Evolutionary conservation across 768 basidiomycete species (phyloP).

Genomic region (Leucosporidium scottii): DNA sequence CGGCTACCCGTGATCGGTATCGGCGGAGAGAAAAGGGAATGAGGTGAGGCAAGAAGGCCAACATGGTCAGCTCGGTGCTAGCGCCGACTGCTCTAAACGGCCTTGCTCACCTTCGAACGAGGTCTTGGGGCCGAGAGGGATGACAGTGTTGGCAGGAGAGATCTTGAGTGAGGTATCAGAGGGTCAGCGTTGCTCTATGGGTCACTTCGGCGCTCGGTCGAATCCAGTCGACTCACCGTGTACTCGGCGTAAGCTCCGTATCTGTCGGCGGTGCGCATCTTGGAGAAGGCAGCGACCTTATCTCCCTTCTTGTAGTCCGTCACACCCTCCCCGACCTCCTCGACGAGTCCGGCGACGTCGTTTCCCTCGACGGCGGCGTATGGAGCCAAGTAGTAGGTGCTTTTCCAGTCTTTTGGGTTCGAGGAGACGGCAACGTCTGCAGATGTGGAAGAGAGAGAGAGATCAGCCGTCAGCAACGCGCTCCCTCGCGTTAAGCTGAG

Average conservation of each 20-base stretch:
- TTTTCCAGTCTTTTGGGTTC: slow-evolving; percentile 29
- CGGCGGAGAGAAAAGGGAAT: neutral
- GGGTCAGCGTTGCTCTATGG: neutral
- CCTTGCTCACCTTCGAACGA: slow-evolving; percentile 30
- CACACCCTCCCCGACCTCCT: slow-evolving; percentile 33
- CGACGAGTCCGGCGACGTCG: slow-evolving; percentile 35
- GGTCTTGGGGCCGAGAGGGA: slow-evolving; percentile 18
- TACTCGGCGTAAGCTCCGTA: slow-evolving; percentile 37
- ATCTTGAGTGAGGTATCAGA: slow-evolving; percentile 8
- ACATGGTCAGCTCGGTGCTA: neutral
- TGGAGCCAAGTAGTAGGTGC: neutral
- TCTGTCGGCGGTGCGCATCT: slow-evolving; percentile 27
- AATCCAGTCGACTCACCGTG: slow-evolving; percentile 7
- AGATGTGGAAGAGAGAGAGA: neutral
- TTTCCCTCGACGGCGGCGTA: slow-evolving; percentile 32
- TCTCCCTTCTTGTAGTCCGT: slow-evolving; percentile 36
- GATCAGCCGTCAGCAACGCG: too few relatives aligned
- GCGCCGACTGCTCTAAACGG: too few relatives aligned
- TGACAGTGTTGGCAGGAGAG: slow-evolving; percentile 22
- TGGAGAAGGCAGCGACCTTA: slow-evolving; percentile 35
- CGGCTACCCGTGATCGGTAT: slow-evolving; percentile 7
- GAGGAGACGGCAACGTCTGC: slow-evolving; percentile 21
- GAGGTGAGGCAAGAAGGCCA: neutral
- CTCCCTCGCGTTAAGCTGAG: too few relatives aligned
- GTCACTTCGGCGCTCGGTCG: neutral